These are phyloP conservation scores for Xylaria scruposa DNA, from an alignment of 495 filamentous ascomycete genomes.

Conservation along the genomic window DNA sequence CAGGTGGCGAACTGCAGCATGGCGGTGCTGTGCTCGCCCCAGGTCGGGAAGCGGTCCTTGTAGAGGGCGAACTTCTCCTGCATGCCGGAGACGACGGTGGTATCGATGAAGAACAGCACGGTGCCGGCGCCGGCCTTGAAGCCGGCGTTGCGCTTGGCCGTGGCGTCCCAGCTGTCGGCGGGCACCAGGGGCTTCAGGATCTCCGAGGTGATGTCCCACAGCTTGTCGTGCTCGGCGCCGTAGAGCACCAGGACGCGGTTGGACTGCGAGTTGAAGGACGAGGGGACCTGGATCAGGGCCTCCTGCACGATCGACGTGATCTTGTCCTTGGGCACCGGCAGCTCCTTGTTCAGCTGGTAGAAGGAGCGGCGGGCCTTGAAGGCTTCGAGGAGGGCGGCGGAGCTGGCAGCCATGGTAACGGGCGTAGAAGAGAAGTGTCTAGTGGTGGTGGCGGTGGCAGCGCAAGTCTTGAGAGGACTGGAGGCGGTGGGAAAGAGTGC, in stretches of 20 bases:
- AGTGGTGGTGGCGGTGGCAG: slow-evolving; percentile 21
- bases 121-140: slow-evolving; percentile 66
- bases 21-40: slow-evolving; percentile 65
- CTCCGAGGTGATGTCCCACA: slow-evolving; percentile 64
- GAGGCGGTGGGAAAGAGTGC: slow-evolving; percentile 14
- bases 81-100: slow-evolving; percentile 53
- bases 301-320: slow-evolving; percentile 64
- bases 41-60: slow-evolving; percentile 67
- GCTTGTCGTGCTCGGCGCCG: slow-evolving; percentile 67
- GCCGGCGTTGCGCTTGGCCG: slow-evolving; percentile 53
- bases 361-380: slow-evolving; percentile 62
- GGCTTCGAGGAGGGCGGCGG: slow-evolving; percentile 55
- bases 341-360: slow-evolving; percentile 65
- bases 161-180: slow-evolving; percentile 57
- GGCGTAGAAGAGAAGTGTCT: slow-evolving; percentile 23
- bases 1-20: slow-evolving; percentile 74
- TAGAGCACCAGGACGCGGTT: slow-evolving; percentile 67
- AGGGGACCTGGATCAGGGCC: slow-evolving; percentile 61
- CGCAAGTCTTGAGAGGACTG: slow-evolving; percentile 16
- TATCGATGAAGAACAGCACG: slow-evolving; percentile 72
- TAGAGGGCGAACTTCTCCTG: slow-evolving; percentile 62
- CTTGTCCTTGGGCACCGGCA: slow-evolving; percentile 57
- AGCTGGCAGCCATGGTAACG: slow-evolving; percentile 34
- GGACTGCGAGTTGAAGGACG: slow-evolving; percentile 71
- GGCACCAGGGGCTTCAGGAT: slow-evolving; percentile 64